Percentiles rank a stretch among this genome's conserved stretches.
Conservation (phyloP, 2,329 filamentous ascomycete genomes). For the Nothopassalora personata region DNA sequence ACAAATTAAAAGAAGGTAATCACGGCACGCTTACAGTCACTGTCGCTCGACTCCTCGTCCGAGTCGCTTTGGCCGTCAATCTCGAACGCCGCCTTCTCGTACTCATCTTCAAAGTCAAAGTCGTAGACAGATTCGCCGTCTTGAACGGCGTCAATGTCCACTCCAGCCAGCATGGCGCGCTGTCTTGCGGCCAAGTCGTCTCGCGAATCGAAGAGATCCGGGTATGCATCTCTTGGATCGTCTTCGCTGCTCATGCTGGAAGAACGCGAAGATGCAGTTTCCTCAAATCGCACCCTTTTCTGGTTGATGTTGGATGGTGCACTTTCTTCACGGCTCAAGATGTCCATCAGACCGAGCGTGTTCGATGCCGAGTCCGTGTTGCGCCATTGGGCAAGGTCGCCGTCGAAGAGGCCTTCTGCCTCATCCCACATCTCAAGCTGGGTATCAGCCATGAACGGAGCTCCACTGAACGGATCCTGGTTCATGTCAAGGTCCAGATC, state of each 20-base stretch:
- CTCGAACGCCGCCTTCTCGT: slow-evolving; percentile 26
- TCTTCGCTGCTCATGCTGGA: slow-evolving; percentile 31
- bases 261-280: slow-evolving; percentile 27
- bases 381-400: slow-evolving; percentile 25
- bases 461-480: slow-evolving; percentile 29
- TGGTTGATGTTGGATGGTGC: slow-evolving; percentile 21
- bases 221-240: slow-evolving; percentile 30
- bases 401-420: slow-evolving; percentile 21
- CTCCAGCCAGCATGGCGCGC: slow-evolving; percentile 19
- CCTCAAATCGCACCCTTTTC: slow-evolving; percentile 34
- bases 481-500: slow-evolving; percentile 15
- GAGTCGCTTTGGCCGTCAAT: slow-evolving; percentile 30
- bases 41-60: slow-evolving; percentile 26
- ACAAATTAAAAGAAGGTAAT: slow-evolving; percentile 4
- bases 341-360: background rate
- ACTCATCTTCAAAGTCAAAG: slow-evolving; percentile 33
- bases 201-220: slow-evolving; percentile 32
- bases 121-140: slow-evolving; percentile 30
- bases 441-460: slow-evolving; percentile 17
- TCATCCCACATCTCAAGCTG: slow-evolving; percentile 27
- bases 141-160: slow-evolving; percentile 22
- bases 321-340: slow-evolving; percentile 16
- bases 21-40: slow-evolving; percentile 28
- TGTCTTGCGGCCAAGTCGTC: slow-evolving; percentile 16
- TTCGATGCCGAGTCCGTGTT: slow-evolving; percentile 11